Base-by-base conservation (phyloP, 352 stramenopile species). In the Phytophthora melonis region DNA sequence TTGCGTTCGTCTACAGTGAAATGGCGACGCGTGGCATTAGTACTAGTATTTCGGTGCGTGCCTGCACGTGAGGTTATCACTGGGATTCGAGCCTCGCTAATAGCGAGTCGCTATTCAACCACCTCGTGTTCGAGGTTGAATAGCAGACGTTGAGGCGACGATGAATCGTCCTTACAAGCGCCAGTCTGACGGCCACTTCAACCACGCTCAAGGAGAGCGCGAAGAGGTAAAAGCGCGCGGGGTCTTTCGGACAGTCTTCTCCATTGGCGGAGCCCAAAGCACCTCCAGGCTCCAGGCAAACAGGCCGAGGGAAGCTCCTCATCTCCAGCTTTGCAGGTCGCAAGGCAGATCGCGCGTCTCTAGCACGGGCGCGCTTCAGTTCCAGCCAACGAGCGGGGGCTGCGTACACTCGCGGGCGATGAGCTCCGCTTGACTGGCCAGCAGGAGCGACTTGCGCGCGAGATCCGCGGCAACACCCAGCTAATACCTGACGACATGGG, bases 371-470 rank as follows among this genome's bases (percentile, higher is more conserved):
- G 7, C 43, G 55, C 39, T 69, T 65, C 39, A 73, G 66, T 21
- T 68, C 43, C 50, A 53, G 55, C 45, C 58, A 56, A 66, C 59
- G 45, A 66, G 32, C 36, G 36, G 3, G 36, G 36, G 36, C 36
- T 43, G 36, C 36, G 36, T 5, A 43, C 36, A 43, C 36, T 54
- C 45, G 47, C 14, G 27, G 45, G 45, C n/a, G 64, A 71, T 53
- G 55, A 52, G 64, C 54, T 50, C 27, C 19, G 34, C 56, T 56
- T 67, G 65, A 55, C 25, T 69, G 66, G 66, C 54, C 27, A 58
- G 32, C 34, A 61, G 49, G 19, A 25, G 60, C 21, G 30, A 27
- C 21, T 7, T 41, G 58, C 25, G 39, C 54, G 54, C 18, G 18
- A 25, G 19, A 9, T 32, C 27, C 27, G 27, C 27, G 27, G 3